These are phyloP conservation scores for Stagonosporopsis cucurbitacearum DNA, from an alignment of 2,329 filamentous ascomycete genomes.

Conservation along the genomic window DNA sequence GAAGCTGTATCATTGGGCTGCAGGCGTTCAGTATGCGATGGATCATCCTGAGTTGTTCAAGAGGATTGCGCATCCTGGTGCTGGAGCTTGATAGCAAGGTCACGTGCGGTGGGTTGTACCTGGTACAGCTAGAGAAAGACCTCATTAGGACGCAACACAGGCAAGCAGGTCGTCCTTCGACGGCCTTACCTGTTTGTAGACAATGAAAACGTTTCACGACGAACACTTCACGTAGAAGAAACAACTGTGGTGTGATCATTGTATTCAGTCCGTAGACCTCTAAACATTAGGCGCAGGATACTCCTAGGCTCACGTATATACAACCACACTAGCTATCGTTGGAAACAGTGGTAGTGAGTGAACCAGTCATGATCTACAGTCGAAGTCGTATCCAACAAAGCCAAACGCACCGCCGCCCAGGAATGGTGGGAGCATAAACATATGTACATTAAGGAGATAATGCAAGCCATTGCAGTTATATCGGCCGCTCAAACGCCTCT, in stretches of 20 bases:
- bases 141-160: not conserved
- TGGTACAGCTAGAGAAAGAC: not conserved
- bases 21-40: conserved; percentile 35
- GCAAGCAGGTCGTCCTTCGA: not conserved
- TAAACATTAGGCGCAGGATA: conserved; percentile 22
- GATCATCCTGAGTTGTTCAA: conserved; percentile 33
- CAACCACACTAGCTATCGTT: conserved; percentile 4
- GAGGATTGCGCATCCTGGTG: conserved; percentile 15
- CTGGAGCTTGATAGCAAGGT: not conserved
- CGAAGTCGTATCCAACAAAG: conserved; percentile 16
- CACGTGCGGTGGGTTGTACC: not conserved
- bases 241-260: not conserved
- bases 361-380: conserved; percentile 27
- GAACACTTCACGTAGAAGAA: not conserved
- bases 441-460: conserved; percentile 24
- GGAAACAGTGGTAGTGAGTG: conserved; percentile 17
- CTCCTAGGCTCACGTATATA: conserved; percentile 10
- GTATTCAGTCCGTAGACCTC: conserved; percentile 8
- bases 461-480: conserved; percentile 16
- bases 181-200: too few relatives aligned
- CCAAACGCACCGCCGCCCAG: conserved; percentile 2
- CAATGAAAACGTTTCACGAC: not conserved
- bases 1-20: conserved; percentile 40
- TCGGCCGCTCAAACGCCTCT: conserved; percentile 19
- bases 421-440: conserved; percentile 1